Conservation (phyloP, 2,329 filamentous ascomycete genomes). For the Xylariaceae sp. region DNA sequence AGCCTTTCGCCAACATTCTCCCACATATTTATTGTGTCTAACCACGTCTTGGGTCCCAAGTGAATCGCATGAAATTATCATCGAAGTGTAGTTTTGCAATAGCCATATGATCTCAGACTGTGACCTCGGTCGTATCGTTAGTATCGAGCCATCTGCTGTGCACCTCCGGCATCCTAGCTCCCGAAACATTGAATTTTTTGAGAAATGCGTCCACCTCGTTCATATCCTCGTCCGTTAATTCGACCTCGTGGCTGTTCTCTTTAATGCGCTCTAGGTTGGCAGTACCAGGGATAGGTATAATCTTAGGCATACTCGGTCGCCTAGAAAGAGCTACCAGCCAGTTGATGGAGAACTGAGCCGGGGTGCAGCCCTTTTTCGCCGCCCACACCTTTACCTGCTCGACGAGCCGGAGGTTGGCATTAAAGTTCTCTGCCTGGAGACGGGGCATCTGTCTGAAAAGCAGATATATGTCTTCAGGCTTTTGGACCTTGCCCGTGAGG, state of each 20-base stretch:
- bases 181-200: slow-evolving; percentile 39
- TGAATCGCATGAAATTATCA: no score
- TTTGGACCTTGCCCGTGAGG: slow-evolving; percentile 24
- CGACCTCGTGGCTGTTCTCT: slow-evolving; percentile 51
- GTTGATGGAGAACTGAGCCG: slow-evolving; percentile 32
- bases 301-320: slow-evolving; percentile 46
- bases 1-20: no score
- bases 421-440: slow-evolving; percentile 25
- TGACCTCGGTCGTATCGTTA: slow-evolving; percentile 21
- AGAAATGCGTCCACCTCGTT: slow-evolving; percentile 46
- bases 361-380: slow-evolving; percentile 29
- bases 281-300: slow-evolving; percentile 60
- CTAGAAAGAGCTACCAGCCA: slow-evolving; percentile 33
- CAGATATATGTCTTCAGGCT: slow-evolving; percentile 17
- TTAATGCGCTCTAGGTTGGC: slow-evolving; percentile 49
- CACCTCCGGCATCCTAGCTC: slow-evolving; percentile 20
- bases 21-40: no score
- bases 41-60: no score
- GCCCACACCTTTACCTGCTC: slow-evolving; percentile 28
- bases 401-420: slow-evolving; percentile 25
- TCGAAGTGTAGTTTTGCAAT: neutral
- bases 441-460: slow-evolving; percentile 12
- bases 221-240: slow-evolving; percentile 44
- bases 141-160: slow-evolving; percentile 3
- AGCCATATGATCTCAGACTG: neutral